Base-by-base conservation (phyloP, 2,329 filamentous ascomycete genomes). In the Fusarium brachygibbosum region DNA sequence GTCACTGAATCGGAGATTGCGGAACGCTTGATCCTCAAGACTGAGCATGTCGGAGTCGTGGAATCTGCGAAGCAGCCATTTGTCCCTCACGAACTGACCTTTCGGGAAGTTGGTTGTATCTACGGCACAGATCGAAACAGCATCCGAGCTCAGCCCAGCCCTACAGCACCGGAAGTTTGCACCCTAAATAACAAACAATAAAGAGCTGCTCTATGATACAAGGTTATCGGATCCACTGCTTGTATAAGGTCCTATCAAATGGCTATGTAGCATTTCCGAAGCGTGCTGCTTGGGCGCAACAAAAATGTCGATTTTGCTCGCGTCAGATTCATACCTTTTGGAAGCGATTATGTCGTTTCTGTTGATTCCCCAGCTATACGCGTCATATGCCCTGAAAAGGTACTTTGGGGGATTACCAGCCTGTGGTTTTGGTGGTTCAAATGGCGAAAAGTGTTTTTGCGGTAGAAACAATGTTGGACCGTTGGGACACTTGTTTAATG, bases 241-340 rank as follows among this genome's bases (percentile, higher is more conserved):
- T 1, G 0, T 7, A 4, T 1, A 2, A 0, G 12, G 11, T 25
- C 17, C 38, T 3, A 1, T 0, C 1, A 61, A 12, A 23, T 58
- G 58, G 0, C 16, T 2, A 0, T 58, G n/a, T 0, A 61, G 1
- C 45, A 35, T 38, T 1, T 19, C 5, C 0, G 51, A 48, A 5
- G 41, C 23, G 1, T 17, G 0, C 23, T 29, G 9, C 8, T 16
- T 1, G 0, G 32, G 7, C 12, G 31, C 10, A 2, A 37, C 35
- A 0, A 58, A 8, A 2, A 52, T 9, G 6, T 40, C 48, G 0
- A 2, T 2, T 6, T 16, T 23, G 6, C 31, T n/a, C 2, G 2
- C 11, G 29, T 13, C 5, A 1, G 13, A 29, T 2, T 21, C 2
- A 2, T 13, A 5, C 0, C 1, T 0, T 5, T 17, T 2, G 3